These are phyloP conservation scores for Emmonsia crescens DNA, from an alignment of 2,329 filamentous ascomycete species.

Conservation along the genomic window DNA sequence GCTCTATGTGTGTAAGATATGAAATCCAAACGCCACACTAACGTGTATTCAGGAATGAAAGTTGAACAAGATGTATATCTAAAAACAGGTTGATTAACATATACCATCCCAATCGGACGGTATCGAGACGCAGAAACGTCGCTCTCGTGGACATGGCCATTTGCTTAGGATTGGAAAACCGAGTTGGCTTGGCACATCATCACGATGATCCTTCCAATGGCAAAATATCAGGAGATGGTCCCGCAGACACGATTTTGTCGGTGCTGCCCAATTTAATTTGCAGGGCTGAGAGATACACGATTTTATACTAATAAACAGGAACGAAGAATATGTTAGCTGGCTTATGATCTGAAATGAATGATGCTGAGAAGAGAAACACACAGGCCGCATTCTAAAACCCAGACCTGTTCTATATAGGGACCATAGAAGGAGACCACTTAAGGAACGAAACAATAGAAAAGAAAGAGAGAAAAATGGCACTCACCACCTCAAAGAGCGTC, in stretches of 20 bases:
- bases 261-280: conserved; percentile 14
- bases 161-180: not conserved
- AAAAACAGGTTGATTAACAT: not conserved
- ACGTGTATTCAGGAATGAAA: not conserved
- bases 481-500: conserved; percentile 32
- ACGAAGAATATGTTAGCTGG: not conserved
- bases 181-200: not conserved
- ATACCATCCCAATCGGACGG: not conserved
- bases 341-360: not conserved
- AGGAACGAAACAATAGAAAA: not conserved
- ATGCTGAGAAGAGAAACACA: not conserved
- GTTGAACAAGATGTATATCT: not conserved
- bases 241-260: conserved; percentile 19
- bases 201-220: conserved; percentile 12
- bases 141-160: not conserved
- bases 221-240: conserved; percentile 20
- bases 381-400: too few species aligned
- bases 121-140: not conserved
- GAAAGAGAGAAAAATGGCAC: conserved; percentile 9
- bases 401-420: too few species aligned
- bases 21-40: too few species aligned
- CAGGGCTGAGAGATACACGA: conserved; percentile 16
- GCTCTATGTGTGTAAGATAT: too few species aligned
- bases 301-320: conserved; percentile 17
- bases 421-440: not conserved